Evolutionary conservation across 2,329 filamentous ascomycete genomes (phyloP).

Genomic region (Diatrype stigma): DNA sequence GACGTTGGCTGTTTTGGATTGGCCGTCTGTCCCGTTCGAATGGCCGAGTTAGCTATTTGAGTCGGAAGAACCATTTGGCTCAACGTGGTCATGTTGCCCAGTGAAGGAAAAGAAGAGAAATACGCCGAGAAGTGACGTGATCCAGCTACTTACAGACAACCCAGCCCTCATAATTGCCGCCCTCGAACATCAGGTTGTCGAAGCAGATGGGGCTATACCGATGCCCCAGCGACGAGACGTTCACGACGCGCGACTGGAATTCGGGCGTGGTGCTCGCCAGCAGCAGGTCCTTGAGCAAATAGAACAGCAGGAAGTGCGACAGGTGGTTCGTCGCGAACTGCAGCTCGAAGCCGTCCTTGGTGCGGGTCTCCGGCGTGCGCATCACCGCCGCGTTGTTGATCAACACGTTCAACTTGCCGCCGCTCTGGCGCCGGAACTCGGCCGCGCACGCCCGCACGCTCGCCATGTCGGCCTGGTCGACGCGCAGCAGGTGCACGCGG

Average conservation of each 20-base stretch:
- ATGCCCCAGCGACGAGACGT: conserved; percentile 39
- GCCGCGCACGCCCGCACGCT: conserved; percentile 27
- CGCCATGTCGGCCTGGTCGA: conserved; percentile 27
- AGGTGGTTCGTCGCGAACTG: conserved; percentile 54
- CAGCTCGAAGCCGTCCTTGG: conserved; percentile 44
- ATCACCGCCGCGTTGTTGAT: conserved; percentile 45
- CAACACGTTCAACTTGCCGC: conserved; percentile 24
- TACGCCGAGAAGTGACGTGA: too few relatives aligned
- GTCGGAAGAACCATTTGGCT: too few relatives aligned
- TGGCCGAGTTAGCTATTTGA: too few relatives aligned
- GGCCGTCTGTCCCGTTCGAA: conserved; percentile 26
- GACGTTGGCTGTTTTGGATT: conserved; percentile 43
- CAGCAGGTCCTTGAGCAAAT: conserved; percentile 42
- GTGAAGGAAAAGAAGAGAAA: too few relatives aligned
- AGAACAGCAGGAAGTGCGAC: conserved; percentile 49
- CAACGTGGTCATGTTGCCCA: too few relatives aligned
- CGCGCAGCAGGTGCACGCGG: conserved; percentile 31
- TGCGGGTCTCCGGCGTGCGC: conserved; percentile 29
- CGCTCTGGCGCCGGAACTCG: conserved; percentile 15
- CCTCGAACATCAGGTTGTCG: conserved; percentile 37
- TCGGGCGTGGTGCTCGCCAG: conserved; percentile 35
- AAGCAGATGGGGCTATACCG: conserved; percentile 27
- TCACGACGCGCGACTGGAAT: conserved; percentile 43
- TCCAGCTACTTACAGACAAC: conserved; percentile 10
- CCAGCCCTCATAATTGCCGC: conserved; percentile 25